Conservation (phyloP, 2,329 filamentous ascomycete species). For the Colletotrichum orbiculare region DNA sequence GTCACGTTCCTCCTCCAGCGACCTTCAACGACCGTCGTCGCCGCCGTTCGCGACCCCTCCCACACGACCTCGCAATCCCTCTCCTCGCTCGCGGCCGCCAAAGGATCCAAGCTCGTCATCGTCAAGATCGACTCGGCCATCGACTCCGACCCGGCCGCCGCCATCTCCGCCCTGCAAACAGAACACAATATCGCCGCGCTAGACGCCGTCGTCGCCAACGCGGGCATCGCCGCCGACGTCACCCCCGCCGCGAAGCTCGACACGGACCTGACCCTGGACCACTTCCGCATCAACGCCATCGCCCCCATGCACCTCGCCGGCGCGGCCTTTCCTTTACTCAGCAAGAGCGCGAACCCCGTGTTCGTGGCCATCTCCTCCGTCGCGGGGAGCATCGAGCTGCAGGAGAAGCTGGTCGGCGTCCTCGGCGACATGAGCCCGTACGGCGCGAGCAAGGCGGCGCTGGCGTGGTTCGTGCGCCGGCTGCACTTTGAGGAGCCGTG, state of each 20-base stretch:
- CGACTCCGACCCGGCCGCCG: conserved; percentile 46
- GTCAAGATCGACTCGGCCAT: conserved; percentile 54
- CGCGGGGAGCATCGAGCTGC: conserved; percentile 39
- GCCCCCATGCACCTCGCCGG: conserved; percentile 35
- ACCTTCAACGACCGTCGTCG: conserved; percentile 49
- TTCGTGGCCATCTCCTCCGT: conserved; percentile 43
- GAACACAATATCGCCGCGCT: conserved; percentile 51
- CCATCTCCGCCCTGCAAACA: conserved; percentile 44
- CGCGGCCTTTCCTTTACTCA: conserved; percentile 44
- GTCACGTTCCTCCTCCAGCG: conserved; percentile 16
- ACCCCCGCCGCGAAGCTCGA: conserved; percentile 41
- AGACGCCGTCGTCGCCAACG: conserved; percentile 66
- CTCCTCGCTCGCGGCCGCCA: conserved; percentile 47
- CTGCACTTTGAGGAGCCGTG: conserved; percentile 41
- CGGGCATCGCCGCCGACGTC: conserved; percentile 48
- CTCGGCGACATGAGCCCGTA: conserved; percentile 31
- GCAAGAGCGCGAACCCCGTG: conserved; percentile 36
- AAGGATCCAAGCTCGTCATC: conserved; percentile 50
- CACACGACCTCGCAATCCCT: conserved; percentile 45
- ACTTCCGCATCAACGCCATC: conserved; percentile 52
- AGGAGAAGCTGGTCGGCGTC: neutral
- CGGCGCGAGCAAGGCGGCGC: conserved; percentile 37
- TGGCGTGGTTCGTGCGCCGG: conserved; percentile 38
- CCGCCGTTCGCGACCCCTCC: conserved; percentile 49
- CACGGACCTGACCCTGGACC: conserved; percentile 42